Percentiles rank a stretch among this genome's conserved stretches.
Evolutionary conservation across 164 flowering plant species (phyloP).

Genomic region (Kalanchoe fedtschenkoi): DNA sequence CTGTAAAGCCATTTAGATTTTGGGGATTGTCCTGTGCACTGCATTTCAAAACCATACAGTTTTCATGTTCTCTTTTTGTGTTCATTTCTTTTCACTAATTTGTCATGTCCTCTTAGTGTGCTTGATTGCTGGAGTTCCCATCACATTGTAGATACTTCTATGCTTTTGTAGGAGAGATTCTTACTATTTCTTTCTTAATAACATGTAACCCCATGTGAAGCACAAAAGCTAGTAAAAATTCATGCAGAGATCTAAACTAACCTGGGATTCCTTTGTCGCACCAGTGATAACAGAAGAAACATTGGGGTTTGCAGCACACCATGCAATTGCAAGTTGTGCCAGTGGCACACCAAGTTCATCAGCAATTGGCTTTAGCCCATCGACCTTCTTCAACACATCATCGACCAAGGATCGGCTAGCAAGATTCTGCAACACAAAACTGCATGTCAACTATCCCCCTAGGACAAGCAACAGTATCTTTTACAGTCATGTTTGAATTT

Average conservation of each 20-base stretch:
- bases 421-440: conserved; percentile 47
- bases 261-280: conserved; percentile 95
- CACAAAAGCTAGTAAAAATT: neutral
- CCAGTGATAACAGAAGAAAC: conserved; percentile 97
- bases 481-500: too few species aligned
- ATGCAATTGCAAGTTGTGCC: conserved; percentile 95
- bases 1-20: neutral
- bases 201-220: neutral
- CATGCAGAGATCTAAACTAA: conserved; percentile 16
- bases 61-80: too few species aligned
- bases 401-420: conserved; percentile 88
- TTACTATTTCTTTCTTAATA: neutral
- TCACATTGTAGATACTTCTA: too few species aligned
- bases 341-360: conserved; percentile 78
- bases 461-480: too few species aligned
- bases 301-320: conserved; percentile 98
- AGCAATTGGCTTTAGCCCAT: conserved; percentile 83
- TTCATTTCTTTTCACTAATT: too few species aligned
- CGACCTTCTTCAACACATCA: conserved; percentile 81
- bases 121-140: neutral
- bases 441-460: conserved; percentile 1
- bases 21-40: neutral
- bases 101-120: neutral
- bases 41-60: neutral
- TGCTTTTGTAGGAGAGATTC: too few species aligned